These are phyloP conservation scores for Sporothrix euskadiensis DNA, from an alignment of 2,329 filamentous ascomycete genomes.

Conservation along the genomic window DNA sequence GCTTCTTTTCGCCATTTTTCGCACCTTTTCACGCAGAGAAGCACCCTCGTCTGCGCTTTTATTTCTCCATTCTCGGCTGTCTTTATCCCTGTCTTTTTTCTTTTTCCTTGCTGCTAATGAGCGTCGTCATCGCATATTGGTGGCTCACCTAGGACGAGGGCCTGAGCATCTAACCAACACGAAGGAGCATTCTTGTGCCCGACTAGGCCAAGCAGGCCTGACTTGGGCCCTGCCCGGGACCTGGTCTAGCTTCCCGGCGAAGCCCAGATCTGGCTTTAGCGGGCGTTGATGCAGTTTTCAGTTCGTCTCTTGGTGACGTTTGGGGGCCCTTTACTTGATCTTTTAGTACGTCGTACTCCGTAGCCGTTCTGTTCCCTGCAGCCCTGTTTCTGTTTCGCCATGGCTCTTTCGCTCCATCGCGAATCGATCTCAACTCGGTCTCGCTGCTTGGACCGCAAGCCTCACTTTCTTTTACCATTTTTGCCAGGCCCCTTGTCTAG, in stretches of 20 bases:
- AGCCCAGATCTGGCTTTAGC: slow-evolving; percentile 4
- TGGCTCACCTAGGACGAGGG: too few relatives aligned
- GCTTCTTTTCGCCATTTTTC: background rate
- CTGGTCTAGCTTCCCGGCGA: background rate
- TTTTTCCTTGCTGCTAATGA: background rate
- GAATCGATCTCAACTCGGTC: background rate
- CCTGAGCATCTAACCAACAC: background rate
- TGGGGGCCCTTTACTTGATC: background rate
- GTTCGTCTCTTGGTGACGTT: background rate
- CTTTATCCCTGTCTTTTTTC: background rate
- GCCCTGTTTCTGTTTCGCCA: background rate
- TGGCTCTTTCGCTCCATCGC: background rate
- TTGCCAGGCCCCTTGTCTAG: background rate
- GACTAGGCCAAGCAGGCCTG: background rate
- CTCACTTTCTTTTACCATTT: background rate
- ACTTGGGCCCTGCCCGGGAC: background rate
- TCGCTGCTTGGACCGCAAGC: slow-evolving; percentile 6
- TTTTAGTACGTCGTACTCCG: too few relatives aligned
- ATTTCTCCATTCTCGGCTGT: background rate
- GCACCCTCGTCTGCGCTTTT: background rate
- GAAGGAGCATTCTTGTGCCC: background rate
- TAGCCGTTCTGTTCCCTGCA: background rate
- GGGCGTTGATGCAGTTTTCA: background rate
- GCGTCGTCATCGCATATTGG: slow-evolving; percentile 12
- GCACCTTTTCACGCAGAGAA: background rate